These are phyloP conservation scores for Benincasa hispida DNA, from an alignment of 306 rosid species.

Conservation along the genomic window DNA sequence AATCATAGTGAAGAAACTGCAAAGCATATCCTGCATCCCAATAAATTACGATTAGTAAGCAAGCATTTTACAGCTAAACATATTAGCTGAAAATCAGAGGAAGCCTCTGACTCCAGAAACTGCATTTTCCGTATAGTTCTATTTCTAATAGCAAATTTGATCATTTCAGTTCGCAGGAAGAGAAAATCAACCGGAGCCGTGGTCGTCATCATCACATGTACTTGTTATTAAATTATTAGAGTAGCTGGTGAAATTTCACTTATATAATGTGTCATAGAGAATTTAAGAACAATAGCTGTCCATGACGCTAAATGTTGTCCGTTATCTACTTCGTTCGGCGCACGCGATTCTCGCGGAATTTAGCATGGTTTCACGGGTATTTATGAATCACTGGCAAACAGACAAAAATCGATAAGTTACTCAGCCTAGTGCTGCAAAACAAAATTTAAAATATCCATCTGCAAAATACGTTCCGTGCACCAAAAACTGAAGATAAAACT, in stretches of 20 bases:
- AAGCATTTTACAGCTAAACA: not conserved
- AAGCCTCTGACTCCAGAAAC: not conserved
- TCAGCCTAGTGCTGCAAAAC: not conserved
- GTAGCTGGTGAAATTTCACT: not conserved
- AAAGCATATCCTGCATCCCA: conserved; percentile 80
- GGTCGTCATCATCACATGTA: not conserved
- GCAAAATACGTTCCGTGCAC: not conserved
- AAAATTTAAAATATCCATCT: not conserved
- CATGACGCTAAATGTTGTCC: not conserved
- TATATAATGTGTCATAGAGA: not conserved
- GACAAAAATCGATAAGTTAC: not conserved
- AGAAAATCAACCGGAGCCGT: not conserved
- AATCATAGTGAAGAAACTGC: conserved; percentile 94
- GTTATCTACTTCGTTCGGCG: not conserved
- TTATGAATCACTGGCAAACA: not conserved
- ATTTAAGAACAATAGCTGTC: not conserved
- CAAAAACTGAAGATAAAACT: not conserved
- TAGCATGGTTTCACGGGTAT: not conserved
- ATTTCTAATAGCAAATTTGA: not conserved
- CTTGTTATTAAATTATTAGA: not conserved
- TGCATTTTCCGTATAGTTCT: not conserved
- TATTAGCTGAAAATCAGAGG: not conserved
- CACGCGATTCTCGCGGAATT: not conserved
- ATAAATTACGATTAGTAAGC: conserved; percentile 21
- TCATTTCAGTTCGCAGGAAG: not conserved